These are phyloP conservation scores for Geosmithia morbida DNA, from an alignment of 2,329 filamentous ascomycete species.

Conservation along the genomic window DNA sequence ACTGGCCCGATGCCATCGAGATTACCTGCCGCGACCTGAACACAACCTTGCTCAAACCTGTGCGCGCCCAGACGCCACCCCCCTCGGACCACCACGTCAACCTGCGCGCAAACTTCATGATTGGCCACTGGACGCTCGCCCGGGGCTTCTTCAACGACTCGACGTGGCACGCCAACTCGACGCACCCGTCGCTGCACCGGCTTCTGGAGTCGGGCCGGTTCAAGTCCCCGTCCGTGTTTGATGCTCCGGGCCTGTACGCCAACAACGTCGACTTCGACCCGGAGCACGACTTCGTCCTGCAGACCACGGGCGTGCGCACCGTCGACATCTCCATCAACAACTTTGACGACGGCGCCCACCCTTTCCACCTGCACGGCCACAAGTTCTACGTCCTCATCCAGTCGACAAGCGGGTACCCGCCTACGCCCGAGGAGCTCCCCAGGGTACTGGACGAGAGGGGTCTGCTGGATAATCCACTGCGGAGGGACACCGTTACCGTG, in stretches of 20 bases:
- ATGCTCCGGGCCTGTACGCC: slow-evolving; percentile 15
- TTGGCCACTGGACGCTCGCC: slow-evolving; percentile 34
- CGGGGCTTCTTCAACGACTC: slow-evolving; percentile 40
- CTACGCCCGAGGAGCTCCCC: slow-evolving; percentile 9
- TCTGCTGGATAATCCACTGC: slow-evolving; percentile 27
- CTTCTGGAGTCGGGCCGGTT: slow-evolving; percentile 12
- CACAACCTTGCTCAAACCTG: slow-evolving; percentile 27
- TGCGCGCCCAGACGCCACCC: slow-evolving; percentile 17
- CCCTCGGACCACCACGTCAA: slow-evolving; percentile 24
- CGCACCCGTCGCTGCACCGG: slow-evolving; percentile 19
- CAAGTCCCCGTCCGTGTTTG: slow-evolving; percentile 18
- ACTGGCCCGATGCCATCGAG: slow-evolving; percentile 32
- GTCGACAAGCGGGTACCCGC: slow-evolving; percentile 16
- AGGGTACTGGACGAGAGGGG: slow-evolving; percentile 10
- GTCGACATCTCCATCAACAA: slow-evolving; percentile 44
- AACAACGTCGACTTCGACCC: neutral
- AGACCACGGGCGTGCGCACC: slow-evolving; percentile 34
- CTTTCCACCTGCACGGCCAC: slow-evolving; percentile 21
- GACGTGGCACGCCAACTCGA: slow-evolving; percentile 26
- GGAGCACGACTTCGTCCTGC: slow-evolving; percentile 5
- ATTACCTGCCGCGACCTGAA: slow-evolving; percentile 39
- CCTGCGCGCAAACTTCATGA: slow-evolving; percentile 39
- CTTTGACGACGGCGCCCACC: slow-evolving; percentile 33
- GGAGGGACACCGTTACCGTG: slow-evolving; percentile 36
- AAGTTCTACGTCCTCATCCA: slow-evolving; percentile 11